Conservation (phyloP, 768 basidiomycete species). For the Hygrophoropsis aurantiaca region DNA sequence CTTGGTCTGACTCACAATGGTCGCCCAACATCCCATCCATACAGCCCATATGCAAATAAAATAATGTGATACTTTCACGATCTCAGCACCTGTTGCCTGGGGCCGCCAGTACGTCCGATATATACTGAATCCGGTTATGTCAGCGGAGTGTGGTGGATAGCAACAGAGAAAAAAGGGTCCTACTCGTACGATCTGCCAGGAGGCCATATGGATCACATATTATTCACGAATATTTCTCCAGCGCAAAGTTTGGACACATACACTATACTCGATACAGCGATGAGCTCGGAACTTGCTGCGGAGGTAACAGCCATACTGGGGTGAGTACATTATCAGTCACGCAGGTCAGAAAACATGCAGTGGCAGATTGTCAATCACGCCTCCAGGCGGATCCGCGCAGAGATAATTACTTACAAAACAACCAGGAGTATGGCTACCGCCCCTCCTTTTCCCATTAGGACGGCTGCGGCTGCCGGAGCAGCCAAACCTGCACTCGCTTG, state of each 20-base stretch:
- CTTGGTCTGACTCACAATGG: conserved; percentile 25
- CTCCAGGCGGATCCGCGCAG: not conserved
- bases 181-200: conserved; percentile 38
- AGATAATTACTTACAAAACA: conserved; percentile 18
- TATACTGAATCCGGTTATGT: conserved; percentile 13
- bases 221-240: too few relatives aligned
- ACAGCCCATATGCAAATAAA: conserved; percentile 35
- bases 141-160: not conserved
- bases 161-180: conserved; percentile 1
- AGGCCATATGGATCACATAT: too few relatives aligned
- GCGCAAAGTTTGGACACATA: conserved; percentile 16
- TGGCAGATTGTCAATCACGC: not conserved
- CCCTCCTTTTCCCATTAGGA: conserved; percentile 34
- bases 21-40: conserved; percentile 38
- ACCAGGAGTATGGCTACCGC: conserved; percentile 34
- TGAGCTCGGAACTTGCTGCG: conserved; percentile 33
- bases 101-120: conserved; percentile 34
- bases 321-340: not conserved
- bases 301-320: conserved; percentile 34
- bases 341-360: not conserved
- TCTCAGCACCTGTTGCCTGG: conserved; percentile 28
- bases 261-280: conserved; percentile 29
- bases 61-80: conserved; percentile 33
- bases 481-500: conserved; percentile 24
- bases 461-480: conserved; percentile 31